Conservation (phyloP, 176 grass and related monocot species). For the barley (Hordeum vulgare) region DNA sequence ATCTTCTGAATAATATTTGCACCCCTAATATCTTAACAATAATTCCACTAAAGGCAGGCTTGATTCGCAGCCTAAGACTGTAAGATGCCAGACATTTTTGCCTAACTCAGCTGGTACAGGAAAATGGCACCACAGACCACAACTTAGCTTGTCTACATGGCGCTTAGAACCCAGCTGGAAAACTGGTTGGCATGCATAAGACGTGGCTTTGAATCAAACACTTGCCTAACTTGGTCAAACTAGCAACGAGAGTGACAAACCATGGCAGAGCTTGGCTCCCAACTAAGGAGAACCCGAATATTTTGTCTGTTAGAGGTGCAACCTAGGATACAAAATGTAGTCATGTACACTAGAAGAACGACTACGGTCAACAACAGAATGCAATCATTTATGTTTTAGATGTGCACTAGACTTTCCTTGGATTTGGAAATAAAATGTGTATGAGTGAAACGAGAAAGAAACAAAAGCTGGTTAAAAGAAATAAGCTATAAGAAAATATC, state of each 20-base stretch:
- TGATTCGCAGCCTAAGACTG: not conserved
- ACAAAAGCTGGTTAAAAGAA: not conserved
- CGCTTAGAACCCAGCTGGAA: not conserved
- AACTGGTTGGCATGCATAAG: not conserved
- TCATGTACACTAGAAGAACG: not conserved
- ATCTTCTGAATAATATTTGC: not conserved
- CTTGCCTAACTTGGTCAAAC: constrained; percentile 3
- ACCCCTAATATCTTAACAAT: not conserved
- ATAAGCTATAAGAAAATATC: not conserved
- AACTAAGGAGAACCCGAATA: not conserved
- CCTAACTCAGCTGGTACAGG: not conserved
- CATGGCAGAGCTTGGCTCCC: not conserved
- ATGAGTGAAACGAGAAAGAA: not conserved
- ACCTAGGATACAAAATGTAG: not conserved
- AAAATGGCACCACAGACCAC: not conserved
- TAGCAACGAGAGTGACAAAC: not conserved
- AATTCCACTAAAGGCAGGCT: not conserved
- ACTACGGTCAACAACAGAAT: not conserved
- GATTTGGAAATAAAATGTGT: not conserved
- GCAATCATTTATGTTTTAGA: not conserved
- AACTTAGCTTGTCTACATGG: not conserved
- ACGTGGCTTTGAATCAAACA: not conserved
- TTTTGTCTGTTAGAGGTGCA: not conserved
- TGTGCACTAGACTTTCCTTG: not conserved
- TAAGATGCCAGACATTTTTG: not conserved